Percentiles rank a stretch among this genome's conserved stretches.
These are phyloP conservation scores for Barbarea vulgaris DNA, from an alignment of 345 rosid species.

Conservation along the genomic window DNA sequence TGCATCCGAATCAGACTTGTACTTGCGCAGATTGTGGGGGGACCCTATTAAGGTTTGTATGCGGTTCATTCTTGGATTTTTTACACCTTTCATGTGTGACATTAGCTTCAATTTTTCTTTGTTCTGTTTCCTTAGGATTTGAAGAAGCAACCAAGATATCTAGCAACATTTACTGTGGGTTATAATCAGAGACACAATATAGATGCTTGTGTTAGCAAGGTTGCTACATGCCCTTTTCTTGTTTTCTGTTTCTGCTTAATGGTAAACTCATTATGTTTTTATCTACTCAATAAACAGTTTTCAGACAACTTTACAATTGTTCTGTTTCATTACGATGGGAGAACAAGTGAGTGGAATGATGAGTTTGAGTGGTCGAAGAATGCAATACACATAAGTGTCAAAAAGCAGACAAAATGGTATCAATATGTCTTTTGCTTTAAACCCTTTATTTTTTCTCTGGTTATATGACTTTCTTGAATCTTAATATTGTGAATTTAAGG, in stretches of 20 bases:
- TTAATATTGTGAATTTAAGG: conserved; percentile 47
- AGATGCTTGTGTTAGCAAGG: conserved; percentile 78
- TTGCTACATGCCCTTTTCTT: conserved; percentile 27
- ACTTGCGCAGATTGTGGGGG: conserved; percentile 86
- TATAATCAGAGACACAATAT: conserved; percentile 66
- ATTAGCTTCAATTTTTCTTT: neutral
- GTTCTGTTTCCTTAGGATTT: conserved; percentile 58
- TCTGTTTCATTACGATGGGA: conserved; percentile 92
- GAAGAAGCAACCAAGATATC: conserved; percentile 72
- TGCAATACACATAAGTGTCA: conserved; percentile 77
- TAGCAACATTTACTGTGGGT: conserved; percentile 85
- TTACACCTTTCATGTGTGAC: conserved; percentile 12
- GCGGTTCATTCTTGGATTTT: conserved; percentile 16
- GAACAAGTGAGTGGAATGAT: conserved; percentile 80
- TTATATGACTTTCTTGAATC: neutral
- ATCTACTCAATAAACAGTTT: conserved; percentile 51
- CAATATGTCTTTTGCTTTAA: neutral
- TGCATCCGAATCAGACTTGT: conserved; percentile 77
- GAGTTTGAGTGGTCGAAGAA: conserved; percentile 83
- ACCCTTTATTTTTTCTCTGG: neutral
- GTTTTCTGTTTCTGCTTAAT: neutral
- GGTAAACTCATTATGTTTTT: conserved; percentile 37
- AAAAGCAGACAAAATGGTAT: conserved; percentile 89
- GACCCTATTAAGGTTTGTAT: conserved; percentile 76
- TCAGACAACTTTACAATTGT: conserved; percentile 77